These are phyloP conservation scores for Exophiala spinifera DNA, from an alignment of 2,329 filamentous ascomycete species.

Conservation along the genomic window DNA sequence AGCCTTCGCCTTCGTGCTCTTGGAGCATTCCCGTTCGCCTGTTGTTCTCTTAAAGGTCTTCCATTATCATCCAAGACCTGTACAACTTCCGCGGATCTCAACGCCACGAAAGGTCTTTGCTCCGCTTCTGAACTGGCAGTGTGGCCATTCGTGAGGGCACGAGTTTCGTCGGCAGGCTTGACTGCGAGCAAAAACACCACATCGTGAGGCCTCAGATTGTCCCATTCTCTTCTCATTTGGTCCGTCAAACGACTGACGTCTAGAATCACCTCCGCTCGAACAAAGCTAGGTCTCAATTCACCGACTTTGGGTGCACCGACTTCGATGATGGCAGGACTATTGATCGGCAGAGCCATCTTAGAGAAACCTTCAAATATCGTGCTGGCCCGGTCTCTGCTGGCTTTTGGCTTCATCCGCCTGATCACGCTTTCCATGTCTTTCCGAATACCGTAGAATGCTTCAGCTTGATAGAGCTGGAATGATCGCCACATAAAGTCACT, in stretches of 20 bases:
- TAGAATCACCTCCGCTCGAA: slow-evolving; percentile 80
- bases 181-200: slow-evolving; percentile 83
- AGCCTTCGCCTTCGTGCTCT: slow-evolving; percentile 65
- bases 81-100: slow-evolving; percentile 81
- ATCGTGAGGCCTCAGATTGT: slow-evolving; percentile 79
- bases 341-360: slow-evolving; percentile 85
- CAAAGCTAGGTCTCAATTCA: slow-evolving; percentile 74
- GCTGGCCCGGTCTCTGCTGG: slow-evolving; percentile 61
- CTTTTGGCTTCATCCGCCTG: slow-evolving; percentile 71
- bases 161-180: slow-evolving; percentile 51
- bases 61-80: slow-evolving; percentile 85
- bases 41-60: slow-evolving; percentile 64
- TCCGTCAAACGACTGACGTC: slow-evolving; percentile 78
- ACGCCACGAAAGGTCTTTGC: slow-evolving; percentile 43
- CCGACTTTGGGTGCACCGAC: slow-evolving; percentile 80
- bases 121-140: slow-evolving; percentile 63
- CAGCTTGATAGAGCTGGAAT: slow-evolving; percentile 80
- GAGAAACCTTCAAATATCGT: slow-evolving; percentile 76
- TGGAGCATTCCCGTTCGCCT: slow-evolving; percentile 60
- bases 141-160: slow-evolving; percentile 53
- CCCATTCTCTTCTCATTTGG: slow-evolving; percentile 80
- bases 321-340: slow-evolving; percentile 82
- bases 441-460: slow-evolving; percentile 89
- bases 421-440: slow-evolving; percentile 84
- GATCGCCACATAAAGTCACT: slow-evolving; percentile 97